A percentile compares a stretch with the other conserved stretches of the same genome.
Conservation (phyloP, 441 rosid species). For the Biscutella laevigata region DNA sequence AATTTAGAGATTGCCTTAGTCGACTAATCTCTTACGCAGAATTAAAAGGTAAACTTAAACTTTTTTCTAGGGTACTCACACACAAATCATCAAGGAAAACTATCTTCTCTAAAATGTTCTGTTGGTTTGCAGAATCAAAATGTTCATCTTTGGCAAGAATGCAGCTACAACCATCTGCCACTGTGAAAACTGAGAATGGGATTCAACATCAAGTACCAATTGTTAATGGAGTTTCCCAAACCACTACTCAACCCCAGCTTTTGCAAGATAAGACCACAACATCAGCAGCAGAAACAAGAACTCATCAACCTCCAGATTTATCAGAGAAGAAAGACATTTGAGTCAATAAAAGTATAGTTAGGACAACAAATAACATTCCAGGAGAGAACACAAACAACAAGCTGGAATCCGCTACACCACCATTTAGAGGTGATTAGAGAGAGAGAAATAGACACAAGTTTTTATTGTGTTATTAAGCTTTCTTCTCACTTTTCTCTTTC, state of each 20-base stretch:
- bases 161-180: slow-evolving; percentile 38
- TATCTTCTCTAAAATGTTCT: slow-evolving; percentile 1
- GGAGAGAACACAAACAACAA: slow-evolving; percentile 15
- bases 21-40: slow-evolving; percentile 80
- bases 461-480: slow-evolving; percentile 15
- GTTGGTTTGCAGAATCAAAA: slow-evolving; percentile 42
- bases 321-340: slow-evolving; percentile 45
- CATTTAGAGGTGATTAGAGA: slow-evolving; percentile 9
- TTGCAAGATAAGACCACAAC: slow-evolving; percentile 15
- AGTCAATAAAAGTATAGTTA: slow-evolving; percentile 24
- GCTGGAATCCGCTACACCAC: slow-evolving; percentile 6
- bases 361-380: slow-evolving; percentile 17
- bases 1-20: slow-evolving; percentile 81
- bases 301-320: slow-evolving; percentile 25
- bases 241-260: slow-evolving; percentile 25
- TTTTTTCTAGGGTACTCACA: slow-evolving; percentile 8
- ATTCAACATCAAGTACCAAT: slow-evolving; percentile 31
- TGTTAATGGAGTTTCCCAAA: slow-evolving; percentile 36
- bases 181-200: slow-evolving; percentile 38
- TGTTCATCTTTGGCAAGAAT: slow-evolving; percentile 58
- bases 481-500: slow-evolving; percentile 3
- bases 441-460: slow-evolving; percentile 1
- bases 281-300: slow-evolving; percentile 25
- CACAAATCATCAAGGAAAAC: neutral
- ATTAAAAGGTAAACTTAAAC: slow-evolving; percentile 75